Conservation (phyloP, 371 early-diverging fungal species). For the Rhizomucor miehei region DNA sequence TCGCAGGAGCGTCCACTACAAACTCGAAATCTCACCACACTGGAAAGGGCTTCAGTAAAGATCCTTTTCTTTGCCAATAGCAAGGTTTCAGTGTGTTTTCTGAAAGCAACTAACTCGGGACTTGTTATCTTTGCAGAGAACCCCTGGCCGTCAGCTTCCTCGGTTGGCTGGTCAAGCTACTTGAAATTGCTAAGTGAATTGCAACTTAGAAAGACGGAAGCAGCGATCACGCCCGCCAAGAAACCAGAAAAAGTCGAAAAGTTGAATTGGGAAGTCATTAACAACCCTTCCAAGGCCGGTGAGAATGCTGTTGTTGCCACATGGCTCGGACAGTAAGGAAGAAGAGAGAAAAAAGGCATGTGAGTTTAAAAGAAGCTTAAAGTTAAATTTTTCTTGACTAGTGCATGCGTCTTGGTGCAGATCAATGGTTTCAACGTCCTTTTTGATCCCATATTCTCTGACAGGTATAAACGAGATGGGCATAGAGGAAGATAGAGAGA, state of each 20-base stretch:
- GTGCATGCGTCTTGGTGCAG: constrained; percentile 62
- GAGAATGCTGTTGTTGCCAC: constrained; percentile 23
- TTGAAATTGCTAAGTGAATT: constrained; percentile 6
- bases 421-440: constrained; percentile 64
- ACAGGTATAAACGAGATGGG: constrained; percentile 23
- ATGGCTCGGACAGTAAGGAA: constrained; percentile 42
- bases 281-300: constrained; percentile 11
- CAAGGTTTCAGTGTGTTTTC: too few species aligned
- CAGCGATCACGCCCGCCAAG: constrained; percentile 3
- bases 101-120: too few species aligned
- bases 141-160: constrained; percentile 8
- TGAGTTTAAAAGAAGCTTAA: not conserved
- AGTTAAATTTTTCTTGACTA: constrained; percentile 7
- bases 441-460: constrained; percentile 73
- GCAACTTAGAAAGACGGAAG: constrained; percentile 8
- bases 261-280: constrained; percentile 21
- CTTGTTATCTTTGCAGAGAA: constrained; percentile 1
- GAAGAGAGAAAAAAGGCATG: too few species aligned
- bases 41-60: not conserved
- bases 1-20: too few species aligned
- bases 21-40: constrained; percentile 1
- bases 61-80: not conserved
- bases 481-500: too few species aligned
- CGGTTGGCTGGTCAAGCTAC: not conserved
- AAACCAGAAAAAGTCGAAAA: constrained; percentile 15